Conservation (phyloP, 345 rosid genomes). For the Populus euphratica region DNA sequence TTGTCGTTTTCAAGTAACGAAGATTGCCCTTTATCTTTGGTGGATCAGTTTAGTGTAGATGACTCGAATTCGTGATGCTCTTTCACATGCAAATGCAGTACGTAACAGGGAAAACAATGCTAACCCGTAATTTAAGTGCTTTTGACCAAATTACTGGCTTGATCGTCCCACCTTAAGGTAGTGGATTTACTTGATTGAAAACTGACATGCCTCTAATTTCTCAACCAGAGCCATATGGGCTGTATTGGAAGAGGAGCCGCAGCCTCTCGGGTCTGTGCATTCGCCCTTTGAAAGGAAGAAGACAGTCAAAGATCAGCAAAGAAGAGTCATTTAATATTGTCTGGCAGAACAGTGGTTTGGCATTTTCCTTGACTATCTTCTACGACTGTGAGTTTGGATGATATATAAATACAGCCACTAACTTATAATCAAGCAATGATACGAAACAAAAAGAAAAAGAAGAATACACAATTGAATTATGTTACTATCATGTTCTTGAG, state of each 20-base stretch:
- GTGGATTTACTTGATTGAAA: not conserved
- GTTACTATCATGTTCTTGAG: too few species aligned
- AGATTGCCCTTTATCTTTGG: conserved; percentile 4
- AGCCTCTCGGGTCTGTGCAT: not conserved
- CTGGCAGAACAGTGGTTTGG: not conserved
- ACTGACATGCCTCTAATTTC: not conserved
- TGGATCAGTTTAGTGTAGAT: not conserved
- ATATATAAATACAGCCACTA: not conserved
- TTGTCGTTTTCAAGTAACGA: conserved; percentile 18
- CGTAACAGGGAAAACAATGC: not conserved
- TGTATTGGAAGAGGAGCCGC: conserved; percentile 14
- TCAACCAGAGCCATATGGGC: not conserved
- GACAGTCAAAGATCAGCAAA: conserved; percentile 11
- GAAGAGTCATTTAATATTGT: not conserved
- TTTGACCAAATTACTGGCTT: not conserved
- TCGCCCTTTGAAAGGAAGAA: not conserved
- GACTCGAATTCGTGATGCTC: not conserved
- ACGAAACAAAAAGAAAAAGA: too few species aligned
- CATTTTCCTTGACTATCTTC: not conserved
- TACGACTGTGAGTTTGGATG: not conserved
- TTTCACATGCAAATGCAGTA: not conserved
- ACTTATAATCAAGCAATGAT: too few species aligned
- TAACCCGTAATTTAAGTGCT: not conserved
- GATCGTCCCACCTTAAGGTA: not conserved
- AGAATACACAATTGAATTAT: too few species aligned